These are phyloP conservation scores for Daldinia concentrica DNA, from an alignment of 495 filamentous ascomycete species.

Conservation along the genomic window DNA sequence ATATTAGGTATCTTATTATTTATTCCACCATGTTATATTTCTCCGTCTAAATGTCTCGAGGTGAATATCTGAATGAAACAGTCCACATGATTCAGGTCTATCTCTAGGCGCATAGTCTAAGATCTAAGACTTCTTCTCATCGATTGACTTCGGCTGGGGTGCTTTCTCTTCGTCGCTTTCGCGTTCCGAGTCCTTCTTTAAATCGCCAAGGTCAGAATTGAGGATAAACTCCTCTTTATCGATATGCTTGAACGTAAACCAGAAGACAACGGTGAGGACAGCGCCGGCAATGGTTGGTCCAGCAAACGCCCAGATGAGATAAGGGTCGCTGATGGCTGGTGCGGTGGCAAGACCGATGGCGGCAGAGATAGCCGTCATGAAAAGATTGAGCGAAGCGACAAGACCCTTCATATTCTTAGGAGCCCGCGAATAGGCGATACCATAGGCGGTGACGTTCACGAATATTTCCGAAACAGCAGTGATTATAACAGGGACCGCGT, in stretches of 20 bases:
- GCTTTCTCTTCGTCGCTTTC: slow-evolving; percentile 53
- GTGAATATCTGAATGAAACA: not conserved
- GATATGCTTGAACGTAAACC: slow-evolving; percentile 57
- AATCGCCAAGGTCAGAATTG: slow-evolving; percentile 49
- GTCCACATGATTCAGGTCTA: not conserved
- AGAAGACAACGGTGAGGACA: slow-evolving; percentile 56
- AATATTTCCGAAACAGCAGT: slow-evolving; percentile 73
- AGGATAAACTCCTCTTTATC: slow-evolving; percentile 57
- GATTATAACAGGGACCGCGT: slow-evolving; percentile 57
- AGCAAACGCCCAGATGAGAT: slow-evolving; percentile 64
- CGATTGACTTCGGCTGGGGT: slow-evolving; percentile 40
- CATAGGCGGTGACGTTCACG: slow-evolving; percentile 72
- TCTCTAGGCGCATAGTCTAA: not conserved
- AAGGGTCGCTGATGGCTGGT: slow-evolving; percentile 67
- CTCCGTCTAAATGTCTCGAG: not conserved
- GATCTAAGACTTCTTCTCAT: slow-evolving; percentile 47
- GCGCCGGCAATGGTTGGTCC: slow-evolving; percentile 57
- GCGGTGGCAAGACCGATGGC: slow-evolving; percentile 66
- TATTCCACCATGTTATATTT: not conserved
- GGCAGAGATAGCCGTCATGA: slow-evolving; percentile 55
- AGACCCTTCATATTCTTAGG: slow-evolving; percentile 69
- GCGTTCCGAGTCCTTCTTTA: slow-evolving; percentile 52
- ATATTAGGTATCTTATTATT: not conserved
- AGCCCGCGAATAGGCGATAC: slow-evolving; percentile 73
- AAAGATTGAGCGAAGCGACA: slow-evolving; percentile 36